Base-by-base conservation (phyloP, 108 stramenopile genomes). In the Nitzschia sp. region DNA sequence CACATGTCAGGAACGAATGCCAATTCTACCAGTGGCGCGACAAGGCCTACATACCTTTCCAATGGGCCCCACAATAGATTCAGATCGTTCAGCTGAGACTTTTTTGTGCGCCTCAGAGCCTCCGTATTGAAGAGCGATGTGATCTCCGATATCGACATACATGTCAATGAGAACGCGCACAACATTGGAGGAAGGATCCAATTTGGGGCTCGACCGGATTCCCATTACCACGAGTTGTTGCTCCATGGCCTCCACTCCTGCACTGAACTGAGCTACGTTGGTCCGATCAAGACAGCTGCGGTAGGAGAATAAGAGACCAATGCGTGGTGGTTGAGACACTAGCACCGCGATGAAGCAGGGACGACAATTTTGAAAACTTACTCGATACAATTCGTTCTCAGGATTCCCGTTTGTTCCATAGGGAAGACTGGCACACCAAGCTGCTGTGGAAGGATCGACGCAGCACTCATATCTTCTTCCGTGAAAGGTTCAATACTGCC, bases 91-190 rank as follows among this genome's bases (percentile, higher is more conserved):
- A 28, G 84, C 78, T 3, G 85, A 77, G 23, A 96, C 96, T 63
- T 97, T 97, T 63, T 98, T 97, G 73, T 99, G 96, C 4, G 98
- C 97, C 53, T 98, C 98, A 30, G 91, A 93, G n/a, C 98, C 98
- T 19, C 97, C 98, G 58, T 99, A 99, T 71, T 99, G 98, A 34
- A 99, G 82, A 19, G 98, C 96, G 60, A 82, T 89, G 64, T 88
- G 86, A 76, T 99, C 98, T 22, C 97, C 98, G 53, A 97, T 85
- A 61, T 96, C 96, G 17, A 95, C 94, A 81, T 97, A 99, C 92
- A 99, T 95, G 48, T 98, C 96, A 75, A 98, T 98, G 38, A 98
- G 76, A 52, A 96, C 86, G 31, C 82, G 78, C 32, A 96, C 92
- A 45, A 98, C 85, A 53, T 86, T 96, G 1, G 93, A 93, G 1